phyloP scores from a whole-genome alignment of 768 basidiomycete genomes.

The Nidularia sp. region DNA sequence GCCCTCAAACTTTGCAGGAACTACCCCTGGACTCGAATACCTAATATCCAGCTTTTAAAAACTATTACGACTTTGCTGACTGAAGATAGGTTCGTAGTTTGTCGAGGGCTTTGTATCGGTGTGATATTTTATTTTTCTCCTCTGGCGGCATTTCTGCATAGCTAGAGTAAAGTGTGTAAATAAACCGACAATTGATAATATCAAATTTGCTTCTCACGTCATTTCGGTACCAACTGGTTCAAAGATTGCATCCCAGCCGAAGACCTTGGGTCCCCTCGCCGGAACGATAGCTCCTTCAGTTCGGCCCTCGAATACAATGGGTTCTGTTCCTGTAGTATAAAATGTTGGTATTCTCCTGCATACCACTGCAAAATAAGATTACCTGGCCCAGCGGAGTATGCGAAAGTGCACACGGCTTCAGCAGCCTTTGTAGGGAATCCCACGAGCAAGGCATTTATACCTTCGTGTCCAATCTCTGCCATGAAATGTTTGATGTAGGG shows the following conservation, averaged over 20 bases:
- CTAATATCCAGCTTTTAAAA: no score
- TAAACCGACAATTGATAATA: not conserved
- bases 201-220: conserved; percentile 52
- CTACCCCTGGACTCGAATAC: no score
- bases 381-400: conserved; percentile 84
- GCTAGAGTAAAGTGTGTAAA: conserved; percentile 22
- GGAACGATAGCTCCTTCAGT: conserved; percentile 90
- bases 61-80: conserved; percentile 2
- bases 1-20: not conserved
- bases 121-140: conserved; percentile 71
- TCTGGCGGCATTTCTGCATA: conserved; percentile 74
- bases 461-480: conserved; percentile 78
- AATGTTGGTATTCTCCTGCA: not conserved
- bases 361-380: conserved; percentile 3
- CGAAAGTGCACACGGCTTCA: conserved; percentile 93
- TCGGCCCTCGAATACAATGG: conserved; percentile 73
- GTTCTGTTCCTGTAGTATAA: conserved; percentile 45
- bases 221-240: conserved; percentile 69
- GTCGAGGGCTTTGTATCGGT: conserved; percentile 70
- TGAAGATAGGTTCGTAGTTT: conserved; percentile 54
- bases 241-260: conserved; percentile 93
- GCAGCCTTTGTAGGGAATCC: conserved; percentile 77
- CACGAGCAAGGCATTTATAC: conserved; percentile 79
- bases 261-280: conserved; percentile 69
- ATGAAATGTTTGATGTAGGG: conserved; percentile 98